Conservation (phyloP, 257 asterid species). For the Solanum boliviense region DNA sequence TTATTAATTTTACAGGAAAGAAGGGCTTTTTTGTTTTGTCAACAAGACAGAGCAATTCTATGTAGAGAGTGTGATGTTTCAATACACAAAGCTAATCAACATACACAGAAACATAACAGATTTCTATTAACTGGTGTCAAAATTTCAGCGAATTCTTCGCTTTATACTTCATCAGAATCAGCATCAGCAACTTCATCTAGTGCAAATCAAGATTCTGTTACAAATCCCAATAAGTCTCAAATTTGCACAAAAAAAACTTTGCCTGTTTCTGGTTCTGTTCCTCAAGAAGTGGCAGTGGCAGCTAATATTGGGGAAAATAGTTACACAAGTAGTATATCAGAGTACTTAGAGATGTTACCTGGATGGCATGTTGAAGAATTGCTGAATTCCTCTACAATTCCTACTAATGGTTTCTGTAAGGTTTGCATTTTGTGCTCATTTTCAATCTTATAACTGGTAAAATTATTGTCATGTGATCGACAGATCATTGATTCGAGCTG, state of each 20-base stretch:
- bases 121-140: slow-evolving; percentile 70
- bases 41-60: slow-evolving; percentile 79
- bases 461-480: too few species aligned
- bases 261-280: neutral
- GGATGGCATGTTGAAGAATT: slow-evolving; percentile 93
- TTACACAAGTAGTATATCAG: slow-evolving; percentile 60
- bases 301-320: slow-evolving; percentile 2
- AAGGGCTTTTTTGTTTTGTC: slow-evolving; percentile 84
- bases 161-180: slow-evolving; percentile 24
- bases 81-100: slow-evolving; percentile 68
- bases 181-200: slow-evolving; percentile 6
- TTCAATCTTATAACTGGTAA: neutral
- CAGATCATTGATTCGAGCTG: too few species aligned
- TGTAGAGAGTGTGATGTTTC: slow-evolving; percentile 73
- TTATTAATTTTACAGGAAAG: slow-evolving; percentile 37
- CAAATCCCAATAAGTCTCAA: slow-evolving; percentile 14
- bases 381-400: slow-evolving; percentile 40
- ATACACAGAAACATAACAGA: slow-evolving; percentile 63
- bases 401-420: slow-evolving; percentile 40
- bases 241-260: slow-evolving; percentile 9
- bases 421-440: slow-evolving; percentile 20
- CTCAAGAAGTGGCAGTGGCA: slow-evolving; percentile 7
- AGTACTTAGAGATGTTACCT: slow-evolving; percentile 67
- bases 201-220: slow-evolving; percentile 18
- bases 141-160: slow-evolving; percentile 39